Percentiles rank a stretch among this genome's conserved stretches.
Conservation (phyloP, 2,329 filamentous ascomycete species). For the Sphaerostilbella broomeana region DNA sequence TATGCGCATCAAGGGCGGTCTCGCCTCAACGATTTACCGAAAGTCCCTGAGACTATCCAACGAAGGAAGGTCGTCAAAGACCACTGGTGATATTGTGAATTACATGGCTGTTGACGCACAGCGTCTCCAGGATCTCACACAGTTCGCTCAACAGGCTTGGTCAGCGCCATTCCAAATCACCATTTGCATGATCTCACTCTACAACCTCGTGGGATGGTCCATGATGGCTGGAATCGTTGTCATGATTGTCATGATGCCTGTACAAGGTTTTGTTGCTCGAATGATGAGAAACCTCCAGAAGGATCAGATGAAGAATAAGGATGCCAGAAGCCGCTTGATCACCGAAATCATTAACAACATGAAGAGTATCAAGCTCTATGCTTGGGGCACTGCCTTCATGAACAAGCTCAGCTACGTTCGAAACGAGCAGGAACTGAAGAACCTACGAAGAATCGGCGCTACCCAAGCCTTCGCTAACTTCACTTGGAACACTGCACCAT, state of each 20-base stretch:
- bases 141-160: slow-evolving; percentile 93
- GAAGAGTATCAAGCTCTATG: slow-evolving; percentile 98
- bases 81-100: slow-evolving; percentile 96
- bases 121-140: slow-evolving; percentile 85
- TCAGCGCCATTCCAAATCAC: slow-evolving; percentile 95
- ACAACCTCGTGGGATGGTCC: slow-evolving; percentile 87
- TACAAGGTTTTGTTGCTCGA: slow-evolving; percentile 86
- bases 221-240: slow-evolving; percentile 93
- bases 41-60: slow-evolving; percentile 89
- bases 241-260: slow-evolving; percentile 95
- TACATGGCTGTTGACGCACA: slow-evolving; percentile 99
- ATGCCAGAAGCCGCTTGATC: slow-evolving; percentile 84
- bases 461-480: slow-evolving; percentile 94
- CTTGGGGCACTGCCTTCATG: slow-evolving; percentile 96
- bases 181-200: slow-evolving; percentile 92
- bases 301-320: slow-evolving; percentile 98
- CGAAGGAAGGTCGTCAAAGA: slow-evolving; percentile 81
- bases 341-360: slow-evolving; percentile 99
- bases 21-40: slow-evolving; percentile 86
- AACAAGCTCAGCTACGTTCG: slow-evolving; percentile 93
- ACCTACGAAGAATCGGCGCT: slow-evolving; percentile 89
- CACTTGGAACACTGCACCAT: slow-evolving; percentile 95
- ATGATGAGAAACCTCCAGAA: slow-evolving; percentile 95
- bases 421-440: slow-evolving; percentile 93
- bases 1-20: slow-evolving; percentile 89